Base-by-base conservation (phyloP, 768 basidiomycete species). In the Baorangia bicolor region DNA sequence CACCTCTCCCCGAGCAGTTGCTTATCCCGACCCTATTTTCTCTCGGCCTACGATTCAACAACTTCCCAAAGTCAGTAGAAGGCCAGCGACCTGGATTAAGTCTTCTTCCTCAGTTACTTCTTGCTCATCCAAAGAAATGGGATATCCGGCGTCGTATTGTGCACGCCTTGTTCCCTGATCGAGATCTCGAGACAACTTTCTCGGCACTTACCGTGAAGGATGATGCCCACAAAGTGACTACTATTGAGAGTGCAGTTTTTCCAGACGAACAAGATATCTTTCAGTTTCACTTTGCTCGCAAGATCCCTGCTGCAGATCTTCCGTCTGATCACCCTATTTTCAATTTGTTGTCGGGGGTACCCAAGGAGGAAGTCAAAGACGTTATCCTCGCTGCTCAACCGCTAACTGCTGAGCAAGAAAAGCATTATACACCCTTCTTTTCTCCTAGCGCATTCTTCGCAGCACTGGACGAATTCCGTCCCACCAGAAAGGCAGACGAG, bases 231-330 rank as follows among this genome's bases (percentile, higher is more conserved):
- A 37, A 64, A 74, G 12, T 10, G 28, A 16, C 33, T 34, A 37
- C 49, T 2, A n/a, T 20, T 11, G 43, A 62, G 49, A 55, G 50
- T 37, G 69, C 64, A 37, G 53, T 77, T 0, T 77, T 92, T 61
- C 71, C 81, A 57, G 93, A 92, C 63, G 73, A 74, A 2, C 85
- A 85, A 51, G 91, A 98, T 66, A 83, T 79, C 2, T 90, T 93
- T 68, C 72, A 72, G 28, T 85, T 92, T 59, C 79, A 85, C 53
- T 61, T 72, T 11, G 58, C 69, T 20, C 70, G 18, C 70, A 71
- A 30, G 60, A 58, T 43, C 51, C 65, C 14, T 55, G 78, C 11
- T 46, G 35, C 34, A 80, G 5, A 49, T 60, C 49, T 51, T 59
- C 27, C 60, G 65, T 42, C 51, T 16, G 48, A 55, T 39, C 58